These are phyloP conservation scores for Leptodontidium sp. DNA, from an alignment of 2,329 filamentous ascomycete species.

Conservation along the genomic window DNA sequence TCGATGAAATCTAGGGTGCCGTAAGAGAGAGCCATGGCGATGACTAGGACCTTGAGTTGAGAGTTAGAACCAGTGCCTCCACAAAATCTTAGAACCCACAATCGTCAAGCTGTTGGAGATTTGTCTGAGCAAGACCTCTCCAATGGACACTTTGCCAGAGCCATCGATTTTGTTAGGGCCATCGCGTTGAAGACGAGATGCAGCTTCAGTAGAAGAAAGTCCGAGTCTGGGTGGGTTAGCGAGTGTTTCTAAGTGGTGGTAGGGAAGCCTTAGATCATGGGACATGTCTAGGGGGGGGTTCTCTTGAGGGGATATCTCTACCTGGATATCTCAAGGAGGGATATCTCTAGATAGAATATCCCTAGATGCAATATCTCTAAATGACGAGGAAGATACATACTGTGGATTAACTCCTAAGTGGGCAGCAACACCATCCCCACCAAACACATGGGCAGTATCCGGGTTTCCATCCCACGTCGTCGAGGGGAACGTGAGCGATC, in stretches of 20 bases:
- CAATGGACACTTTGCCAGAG: conserved; percentile 75
- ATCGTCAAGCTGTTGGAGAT: conserved; percentile 80
- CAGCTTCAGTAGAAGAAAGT: conserved; percentile 68
- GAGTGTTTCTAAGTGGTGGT: background rate
- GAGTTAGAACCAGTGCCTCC: conserved; percentile 19
- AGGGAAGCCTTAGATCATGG: too few species aligned
- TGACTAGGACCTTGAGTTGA: conserved; percentile 68
- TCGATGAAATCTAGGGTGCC: conserved; percentile 71
- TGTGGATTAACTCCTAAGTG: conserved; percentile 32
- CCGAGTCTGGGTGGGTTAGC: conserved; percentile 58
- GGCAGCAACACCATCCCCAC: conserved; percentile 44
- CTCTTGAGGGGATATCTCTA: too few species aligned
- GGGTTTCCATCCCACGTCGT: conserved; percentile 36
- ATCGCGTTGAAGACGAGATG: conserved; percentile 69
- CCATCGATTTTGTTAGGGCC: conserved; percentile 76
- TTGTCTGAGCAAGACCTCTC: conserved; percentile 80
- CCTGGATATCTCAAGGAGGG: too few species aligned
- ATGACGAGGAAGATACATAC: conserved; percentile 21
- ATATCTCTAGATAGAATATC: too few species aligned
- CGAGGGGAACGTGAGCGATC: background rate
- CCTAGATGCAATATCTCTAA: too few species aligned
- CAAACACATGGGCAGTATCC: conserved; percentile 44
- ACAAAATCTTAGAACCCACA: conserved; percentile 48
- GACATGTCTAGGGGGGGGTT: too few species aligned
- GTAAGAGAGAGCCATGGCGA: conserved; percentile 76